These are phyloP conservation scores for Roridomyces roridus DNA, from an alignment of 768 basidiomycete species.

Conservation along the genomic window DNA sequence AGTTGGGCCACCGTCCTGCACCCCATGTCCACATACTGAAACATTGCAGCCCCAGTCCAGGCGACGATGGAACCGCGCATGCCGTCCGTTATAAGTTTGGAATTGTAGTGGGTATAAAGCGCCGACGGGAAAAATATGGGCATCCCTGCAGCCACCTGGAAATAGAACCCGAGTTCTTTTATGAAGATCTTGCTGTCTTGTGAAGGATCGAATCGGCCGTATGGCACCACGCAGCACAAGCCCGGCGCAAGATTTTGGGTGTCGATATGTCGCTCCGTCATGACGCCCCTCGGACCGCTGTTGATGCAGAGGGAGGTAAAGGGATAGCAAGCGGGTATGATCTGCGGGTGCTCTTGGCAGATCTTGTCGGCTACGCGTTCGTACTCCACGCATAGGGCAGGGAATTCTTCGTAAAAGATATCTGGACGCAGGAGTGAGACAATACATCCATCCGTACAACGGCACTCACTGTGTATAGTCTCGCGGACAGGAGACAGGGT, in stretches of 20 bases:
- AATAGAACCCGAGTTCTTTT: not conserved
- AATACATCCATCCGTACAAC: too few relatives aligned
- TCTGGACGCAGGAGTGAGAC: not conserved
- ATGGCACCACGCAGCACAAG: not conserved
- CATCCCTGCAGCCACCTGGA: not conserved
- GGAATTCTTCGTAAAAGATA: not conserved
- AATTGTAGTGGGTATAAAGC: not conserved
- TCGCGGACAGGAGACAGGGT: not conserved
- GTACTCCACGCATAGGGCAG: not conserved
- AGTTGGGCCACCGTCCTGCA: not conserved
- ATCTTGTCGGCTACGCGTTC: not conserved
- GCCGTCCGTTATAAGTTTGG: not conserved
- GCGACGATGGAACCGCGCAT: not conserved
- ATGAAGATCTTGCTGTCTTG: not conserved
- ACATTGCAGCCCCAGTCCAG: not conserved
- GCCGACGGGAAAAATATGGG: slow-evolving; percentile 2
- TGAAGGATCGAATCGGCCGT: not conserved
- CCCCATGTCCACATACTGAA: not conserved
- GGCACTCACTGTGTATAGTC: too few relatives aligned
- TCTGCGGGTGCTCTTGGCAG: not conserved
- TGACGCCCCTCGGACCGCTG: not conserved
- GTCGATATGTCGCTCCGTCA: not conserved
- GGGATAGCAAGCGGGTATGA: not conserved
- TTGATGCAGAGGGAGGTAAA: slow-evolving; percentile 1
- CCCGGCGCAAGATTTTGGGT: not conserved